Base-by-base conservation (phyloP, 805 yeast species). In the Wickerhamiella sergipiensis region DNA sequence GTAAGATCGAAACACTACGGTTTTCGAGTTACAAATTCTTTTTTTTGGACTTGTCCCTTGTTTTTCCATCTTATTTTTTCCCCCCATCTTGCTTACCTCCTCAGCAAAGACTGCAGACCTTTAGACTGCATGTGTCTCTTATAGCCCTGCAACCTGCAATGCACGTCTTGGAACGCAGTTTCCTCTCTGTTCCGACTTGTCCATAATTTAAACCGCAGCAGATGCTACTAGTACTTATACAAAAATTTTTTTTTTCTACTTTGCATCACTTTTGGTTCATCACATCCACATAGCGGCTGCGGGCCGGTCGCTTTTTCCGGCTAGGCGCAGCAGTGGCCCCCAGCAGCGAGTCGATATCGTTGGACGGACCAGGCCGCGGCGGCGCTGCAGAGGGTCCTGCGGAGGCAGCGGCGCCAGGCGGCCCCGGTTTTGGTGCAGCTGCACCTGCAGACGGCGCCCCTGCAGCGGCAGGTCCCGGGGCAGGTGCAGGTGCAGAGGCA, bases 281-380 rank as follows among this genome's bases (percentile, higher is more conserved):
- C 7, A 81, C 82, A 63, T 82, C 83, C 45, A 82, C 85, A 59
- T 82, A 82, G 5, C 78, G 71, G 56, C 71, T 66, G 48, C 76
- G 68, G n/a, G 75, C 74, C 9, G 81, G 81, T 60, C 83, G 71
- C 49, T 73, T 55, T 71, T 66, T 49, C 71, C 69, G 58, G 71
- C 13, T 63, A 57, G 29, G 61, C 51, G 39, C 61, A 6, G 67
- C 66, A 7, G 69, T 61, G 15, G 70, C 60, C 17, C 68, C 70
- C 31, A 76, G 62, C 48, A 76, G 58, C 45, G 75, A 76, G 57
- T 77, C 80, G 31, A 77, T 54, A 9, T 74, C 78, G 43, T 71
- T 72, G 2, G 69, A 64, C 49, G 61, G 61, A 48, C 64, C 40
- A 18, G 58, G 33, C 31, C 15, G n/a, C 4, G 50, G 40, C 17